A percentile compares a stretch with the other conserved stretches of the same genome.
phyloP scores from a whole-genome alignment of 495 filamentous ascomycete genomes.

The Hyphodiscus hymeniophilus region DNA sequence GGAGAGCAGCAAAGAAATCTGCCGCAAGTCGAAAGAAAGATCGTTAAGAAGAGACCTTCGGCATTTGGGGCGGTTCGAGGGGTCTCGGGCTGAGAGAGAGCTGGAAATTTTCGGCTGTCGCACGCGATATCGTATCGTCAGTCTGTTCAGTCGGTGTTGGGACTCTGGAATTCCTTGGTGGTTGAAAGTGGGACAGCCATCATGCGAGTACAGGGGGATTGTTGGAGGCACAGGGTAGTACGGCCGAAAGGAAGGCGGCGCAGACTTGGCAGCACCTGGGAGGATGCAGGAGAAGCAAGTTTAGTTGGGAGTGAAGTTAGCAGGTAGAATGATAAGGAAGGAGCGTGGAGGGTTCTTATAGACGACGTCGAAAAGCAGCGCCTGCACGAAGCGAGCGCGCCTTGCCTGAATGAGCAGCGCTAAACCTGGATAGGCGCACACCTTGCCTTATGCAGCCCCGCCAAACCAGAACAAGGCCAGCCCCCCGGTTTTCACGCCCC shows the following conservation, averaged over 20 bases:
- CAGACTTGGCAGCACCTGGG: constrained; percentile 1
- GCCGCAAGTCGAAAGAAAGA: too few relatives aligned
- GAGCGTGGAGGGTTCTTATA: constrained; percentile 7
- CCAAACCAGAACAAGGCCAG: constrained; percentile 1
- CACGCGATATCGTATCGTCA: constrained; percentile 1
- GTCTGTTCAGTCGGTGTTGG: constrained; percentile 2
- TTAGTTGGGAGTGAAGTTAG: constrained; percentile 8
- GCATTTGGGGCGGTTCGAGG: too few relatives aligned
- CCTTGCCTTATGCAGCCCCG: constrained; percentile 5
- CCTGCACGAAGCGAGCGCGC: constrained; percentile 12
- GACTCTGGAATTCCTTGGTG: constrained; percentile 9
- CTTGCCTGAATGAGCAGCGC: constrained; percentile 9
- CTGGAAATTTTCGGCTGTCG: too few relatives aligned
- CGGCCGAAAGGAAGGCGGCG: constrained; percentile 7
- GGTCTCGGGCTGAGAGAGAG: too few relatives aligned
- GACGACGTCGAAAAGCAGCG: constrained; percentile 7
- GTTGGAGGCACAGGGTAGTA: constrained; percentile 1
- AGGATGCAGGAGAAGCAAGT: constrained; percentile 1
- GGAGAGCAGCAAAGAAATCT: constrained; percentile 6
- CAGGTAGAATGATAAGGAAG: background rate
- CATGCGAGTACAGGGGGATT: background rate
- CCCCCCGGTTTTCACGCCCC: constrained; percentile 7
- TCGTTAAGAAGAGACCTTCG: too few relatives aligned
- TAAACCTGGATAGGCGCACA: constrained; percentile 4
- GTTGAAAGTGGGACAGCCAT: background rate